Base-by-base conservation (phyloP, 169 alveolate genomes). In the Plasmodium gonderi region DNA sequence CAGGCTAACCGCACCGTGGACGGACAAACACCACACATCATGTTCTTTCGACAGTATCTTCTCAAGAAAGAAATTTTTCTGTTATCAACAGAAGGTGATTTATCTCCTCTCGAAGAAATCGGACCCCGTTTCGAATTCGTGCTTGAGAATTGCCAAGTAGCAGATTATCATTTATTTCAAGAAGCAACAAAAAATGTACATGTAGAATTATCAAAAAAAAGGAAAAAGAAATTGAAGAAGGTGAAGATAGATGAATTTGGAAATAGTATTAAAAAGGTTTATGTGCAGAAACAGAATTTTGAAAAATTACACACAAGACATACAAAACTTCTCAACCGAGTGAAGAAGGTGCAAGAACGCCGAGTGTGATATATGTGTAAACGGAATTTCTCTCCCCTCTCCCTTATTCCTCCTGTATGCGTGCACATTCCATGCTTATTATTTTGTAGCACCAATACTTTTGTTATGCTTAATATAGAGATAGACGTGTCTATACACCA, bases 121-220 rank as follows among this genome's bases (percentile, higher is more conserved):
- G 92, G 92, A 14, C 92, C 92, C 0, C 77, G 92, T 6, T 82
- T 82, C 76, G 74, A 67, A 31, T 82, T 82, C 2, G 64, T 47
- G 2, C 1, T 82, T 17, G 82, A 82, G 14, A 45, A 68, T 11
- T 31, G 29, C 49, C 49, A 82, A 40, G 60, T n/a, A 45, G 82
- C 92, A 12, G 51, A 69, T 12, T 82, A 68, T 54, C 36, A 42
- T 40, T 75, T 82, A 45, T 82, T 82, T 42, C 83, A 82, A 45
- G 92, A 82, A 60, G 82, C 92, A n/a, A 68, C 76, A 31, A 68
- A 72, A 47, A 82, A 69, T 1, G 36, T n/a, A 0, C 47, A 82
- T n/a, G 40, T 31, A 67, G 40, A 40, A 36, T 60, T 60, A 60
- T 23, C 17, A n/a, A 60, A 60, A n/a, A 60, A 60, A 60, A 60